Base-by-base conservation (phyloP, 1,139 yeast genomes). In the Sugiyamaella novakii region DNA sequence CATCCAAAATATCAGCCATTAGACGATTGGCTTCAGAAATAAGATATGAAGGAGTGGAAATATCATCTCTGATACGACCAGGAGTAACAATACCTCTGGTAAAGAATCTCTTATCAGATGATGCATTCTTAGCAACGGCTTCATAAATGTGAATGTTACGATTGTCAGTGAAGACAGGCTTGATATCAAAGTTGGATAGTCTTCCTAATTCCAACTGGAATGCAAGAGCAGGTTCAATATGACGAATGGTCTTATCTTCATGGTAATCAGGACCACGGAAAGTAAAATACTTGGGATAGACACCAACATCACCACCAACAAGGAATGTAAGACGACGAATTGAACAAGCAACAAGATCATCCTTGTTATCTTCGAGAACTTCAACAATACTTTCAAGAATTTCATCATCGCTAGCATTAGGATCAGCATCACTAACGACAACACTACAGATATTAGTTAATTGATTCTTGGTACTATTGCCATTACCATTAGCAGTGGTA, bases 1-100 rank as follows among this genome's bases (percentile, higher is more conserved):
- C 92, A 67, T 92, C 98, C 71, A 92, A 77, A 62, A 92, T 91
- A 65, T 91, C 98, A 60, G 89, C 80, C 95, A 92, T 91, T 68
- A 94, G 80, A 65, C 97, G 80, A 70, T 92, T 91, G 15, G 97
- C 94, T 74, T 92, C 98, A 22, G 97, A 88, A 59, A 91, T 91
- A 70, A 92, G 80, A 63, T 92, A 92, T 69, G 91, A 96, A 60
- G 94, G 84, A 46, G 94, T 89, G 49, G 95, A 83, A 55, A 94
- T 86, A 63, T 89, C 96, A 61, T 87, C 96, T 64, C 92, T 81
- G 61, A 92, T 85, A 54, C 91, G 83, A 53, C 98, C 98, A 29
- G 98, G 95, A 70, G 98, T 83, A 54, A 92, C 88, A 57, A 92
- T 87, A 74, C 98, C 98, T 73, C 98, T 83, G 18, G 96, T 91